These are phyloP conservation scores for Suhomyces sp. DNA, from an alignment of 805 yeast genomes.

Conservation along the genomic window DNA sequence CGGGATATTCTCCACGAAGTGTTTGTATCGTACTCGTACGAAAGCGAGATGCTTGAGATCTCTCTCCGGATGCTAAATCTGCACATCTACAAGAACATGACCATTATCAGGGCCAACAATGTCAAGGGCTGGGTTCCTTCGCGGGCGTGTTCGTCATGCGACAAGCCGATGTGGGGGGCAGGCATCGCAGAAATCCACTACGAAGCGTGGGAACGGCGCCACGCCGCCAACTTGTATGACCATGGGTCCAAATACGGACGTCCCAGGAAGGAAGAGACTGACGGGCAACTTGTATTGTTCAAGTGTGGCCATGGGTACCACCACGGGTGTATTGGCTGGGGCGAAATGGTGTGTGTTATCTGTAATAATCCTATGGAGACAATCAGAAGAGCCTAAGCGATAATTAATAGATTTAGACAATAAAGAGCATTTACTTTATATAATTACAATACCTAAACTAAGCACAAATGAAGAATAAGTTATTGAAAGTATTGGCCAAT, in stretches of 20 bases:
- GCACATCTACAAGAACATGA: slow-evolving; percentile 50
- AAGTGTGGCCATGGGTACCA: slow-evolving; percentile 70
- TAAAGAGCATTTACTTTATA: too few species aligned
- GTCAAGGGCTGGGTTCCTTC: slow-evolving; percentile 60
- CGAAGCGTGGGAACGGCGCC: slow-evolving; percentile 55
- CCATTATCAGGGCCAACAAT: slow-evolving; percentile 38
- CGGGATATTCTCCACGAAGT: slow-evolving; percentile 60
- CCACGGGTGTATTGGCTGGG: slow-evolving; percentile 44
- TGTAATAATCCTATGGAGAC: slow-evolving; percentile 2
- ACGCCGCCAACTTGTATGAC: slow-evolving; percentile 9
- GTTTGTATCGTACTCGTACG: slow-evolving; percentile 61
- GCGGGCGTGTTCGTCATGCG: slow-evolving; percentile 72
- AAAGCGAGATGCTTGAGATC: slow-evolving; percentile 51
- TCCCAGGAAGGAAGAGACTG: not conserved
- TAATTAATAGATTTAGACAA: too few species aligned
- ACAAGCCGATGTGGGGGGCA: slow-evolving; percentile 65
- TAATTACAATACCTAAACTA: too few species aligned
- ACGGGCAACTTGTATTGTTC: slow-evolving; percentile 47
- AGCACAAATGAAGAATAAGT: too few species aligned
- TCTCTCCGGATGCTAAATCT: slow-evolving; percentile 54
- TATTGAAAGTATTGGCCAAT: too few species aligned
- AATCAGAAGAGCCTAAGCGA: too few species aligned
- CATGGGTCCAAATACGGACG: slow-evolving; percentile 3
- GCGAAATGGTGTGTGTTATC: slow-evolving; percentile 20
- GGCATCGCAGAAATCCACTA: slow-evolving; percentile 50